Evolutionary conservation across 2,329 filamentous ascomycete species (phyloP).

Genomic region (Aspergillus transmontanensis): DNA sequence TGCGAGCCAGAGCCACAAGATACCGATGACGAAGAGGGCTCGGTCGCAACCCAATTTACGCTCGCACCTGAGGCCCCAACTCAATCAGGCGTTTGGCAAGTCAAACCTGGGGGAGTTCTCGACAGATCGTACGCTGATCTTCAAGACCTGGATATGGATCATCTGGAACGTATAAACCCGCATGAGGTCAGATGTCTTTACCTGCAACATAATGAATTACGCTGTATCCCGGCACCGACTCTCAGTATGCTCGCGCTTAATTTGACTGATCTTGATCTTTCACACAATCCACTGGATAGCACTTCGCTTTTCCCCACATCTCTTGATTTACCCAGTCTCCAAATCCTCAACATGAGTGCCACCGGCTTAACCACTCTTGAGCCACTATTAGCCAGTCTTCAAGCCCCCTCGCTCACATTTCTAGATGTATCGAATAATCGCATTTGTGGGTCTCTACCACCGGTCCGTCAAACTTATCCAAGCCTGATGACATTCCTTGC

Average conservation of each 20-base stretch:
- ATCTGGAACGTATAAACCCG: constrained; percentile 47
- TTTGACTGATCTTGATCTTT: constrained; percentile 71
- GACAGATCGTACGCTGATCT: constrained; percentile 70
- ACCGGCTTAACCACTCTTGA: constrained; percentile 74
- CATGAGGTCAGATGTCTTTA: constrained; percentile 61
- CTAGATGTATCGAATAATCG: constrained; percentile 83
- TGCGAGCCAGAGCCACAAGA: constrained; percentile 55
- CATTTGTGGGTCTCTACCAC: constrained; percentile 68
- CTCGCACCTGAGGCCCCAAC: constrained; percentile 48
- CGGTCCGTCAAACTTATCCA: constrained; percentile 69
- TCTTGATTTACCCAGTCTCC: constrained; percentile 71
- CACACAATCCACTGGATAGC: constrained; percentile 71
- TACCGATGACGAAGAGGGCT: constrained; percentile 42
- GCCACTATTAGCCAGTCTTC: constrained; percentile 66
- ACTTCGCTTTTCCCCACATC: constrained; percentile 66
- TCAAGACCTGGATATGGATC: constrained; percentile 55
- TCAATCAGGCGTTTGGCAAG: constrained; percentile 35
- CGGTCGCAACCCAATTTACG: constrained; percentile 44
- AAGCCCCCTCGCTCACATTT: constrained; percentile 73
- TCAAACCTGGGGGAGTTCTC: constrained; percentile 53
- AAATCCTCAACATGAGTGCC: constrained; percentile 73
- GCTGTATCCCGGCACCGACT: constrained; percentile 65
- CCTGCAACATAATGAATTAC: constrained; percentile 77
- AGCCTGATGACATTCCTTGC: constrained; percentile 70
- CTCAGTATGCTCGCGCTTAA: constrained; percentile 72